Percentiles rank a stretch among this genome's conserved stretches.
Conservation (phyloP, 805 yeast species). For the Candida lessepsii region DNA sequence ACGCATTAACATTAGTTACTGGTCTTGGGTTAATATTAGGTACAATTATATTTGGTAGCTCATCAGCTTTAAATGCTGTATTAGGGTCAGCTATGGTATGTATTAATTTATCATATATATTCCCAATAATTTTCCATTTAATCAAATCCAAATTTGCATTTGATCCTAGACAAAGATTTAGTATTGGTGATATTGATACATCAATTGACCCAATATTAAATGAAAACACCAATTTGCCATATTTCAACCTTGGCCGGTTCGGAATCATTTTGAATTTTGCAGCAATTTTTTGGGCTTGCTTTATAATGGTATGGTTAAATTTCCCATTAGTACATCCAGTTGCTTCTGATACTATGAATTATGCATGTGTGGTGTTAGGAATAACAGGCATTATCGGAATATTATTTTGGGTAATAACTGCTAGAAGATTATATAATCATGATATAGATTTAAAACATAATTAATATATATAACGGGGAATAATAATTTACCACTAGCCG, state of each 20-base stretch:
- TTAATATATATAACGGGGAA: neutral
- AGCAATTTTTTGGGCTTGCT: slow-evolving; percentile 19
- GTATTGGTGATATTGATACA: neutral
- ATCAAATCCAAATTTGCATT: slow-evolving; percentile 13
- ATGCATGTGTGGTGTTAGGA: slow-evolving; percentile 22
- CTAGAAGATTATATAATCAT: slow-evolving; percentile 16
- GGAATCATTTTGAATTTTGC: slow-evolving; percentile 20
- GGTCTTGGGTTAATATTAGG: slow-evolving; percentile 25
- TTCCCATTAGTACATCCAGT: slow-evolving; percentile 20
- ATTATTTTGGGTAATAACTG: slow-evolving; percentile 18
- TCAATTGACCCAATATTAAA: slow-evolving; percentile 9
- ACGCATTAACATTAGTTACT: slow-evolving; percentile 21
- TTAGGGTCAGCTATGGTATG: slow-evolving; percentile 31
- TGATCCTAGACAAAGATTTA: slow-evolving; percentile 13
- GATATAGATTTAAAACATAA: slow-evolving; percentile 10
- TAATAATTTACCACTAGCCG: too few species aligned
- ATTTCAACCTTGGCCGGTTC: slow-evolving; percentile 18
- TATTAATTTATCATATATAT: slow-evolving; percentile 27
- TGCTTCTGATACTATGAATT: slow-evolving; percentile 19
- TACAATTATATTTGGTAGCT: slow-evolving; percentile 25
- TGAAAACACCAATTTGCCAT: slow-evolving; percentile 11
- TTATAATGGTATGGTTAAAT: slow-evolving; percentile 21
- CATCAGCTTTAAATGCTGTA: slow-evolving; percentile 32
- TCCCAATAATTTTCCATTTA: slow-evolving; percentile 26
- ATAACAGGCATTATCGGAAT: slow-evolving; percentile 19